Evolutionary conservation across 768 basidiomycete species (phyloP), one percentile per base, ranked within the genome.

Genomic region (Trametes gibbosa): DNA sequence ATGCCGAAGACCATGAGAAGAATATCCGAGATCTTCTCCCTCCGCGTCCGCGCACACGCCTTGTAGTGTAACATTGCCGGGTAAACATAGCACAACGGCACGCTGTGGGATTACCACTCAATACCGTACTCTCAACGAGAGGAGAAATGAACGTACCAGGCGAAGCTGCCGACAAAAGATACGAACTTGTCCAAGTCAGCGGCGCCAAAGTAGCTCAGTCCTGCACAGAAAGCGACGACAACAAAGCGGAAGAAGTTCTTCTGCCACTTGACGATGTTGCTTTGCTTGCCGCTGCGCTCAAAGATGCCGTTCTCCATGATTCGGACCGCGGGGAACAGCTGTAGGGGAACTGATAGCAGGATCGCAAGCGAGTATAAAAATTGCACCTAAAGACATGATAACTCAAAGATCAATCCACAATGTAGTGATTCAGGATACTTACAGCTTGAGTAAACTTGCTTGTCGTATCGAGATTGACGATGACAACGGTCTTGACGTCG

Each of bases 231-330:
- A 69, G 89, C 76, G 62, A 98, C 85, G 66, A 89, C 75, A 27
- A 76, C 76, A 65, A 90, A 93, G 50, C 87, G 82, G 73, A 95
- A 85, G n/a, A 84, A 74, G 67, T 98, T 99, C 85, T 99, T 99
- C 66, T 85, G 78, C 97, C 96, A 98, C 72, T 99, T 98, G 70
- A 98, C 90, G 56, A 83, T 80, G 34, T 76, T 63, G 70, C 93
- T 81, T 51, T 72, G 79, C 72, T 98, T 98, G 48, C 97, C 97
- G 65, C 90, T 93, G 49, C 82, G 82, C 45, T 85, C 85, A 71
- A 98, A 98, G 27, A 98, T 67, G 3, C 91, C 95, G 69, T 98
- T 96, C 79, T 99, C 97, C 75, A 98, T 84, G 68, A 99, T 98
- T 53, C 97, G 86, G 47, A 96, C 87, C 2, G 96, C 97, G 0